A percentile compares a stretch with the other conserved stretches of the same genome.
phyloP scores from a whole-genome alignment of 2,329 filamentous ascomycete genomes.

The Dactylellina cionopaga region DNA sequence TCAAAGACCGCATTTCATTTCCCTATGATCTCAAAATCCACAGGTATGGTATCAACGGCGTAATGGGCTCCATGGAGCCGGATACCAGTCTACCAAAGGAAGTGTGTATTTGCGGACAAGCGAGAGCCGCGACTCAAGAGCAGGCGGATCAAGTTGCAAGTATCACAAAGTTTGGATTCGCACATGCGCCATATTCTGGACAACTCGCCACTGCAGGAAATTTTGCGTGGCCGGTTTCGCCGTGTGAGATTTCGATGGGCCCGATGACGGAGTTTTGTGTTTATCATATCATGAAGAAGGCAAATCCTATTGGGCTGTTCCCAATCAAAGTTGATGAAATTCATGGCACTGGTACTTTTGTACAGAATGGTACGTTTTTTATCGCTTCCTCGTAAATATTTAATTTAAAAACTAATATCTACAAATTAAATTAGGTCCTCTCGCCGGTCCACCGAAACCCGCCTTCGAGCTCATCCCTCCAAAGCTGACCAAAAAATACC shows the following conservation, averaged over 20 bases:
- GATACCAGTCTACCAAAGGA: slow-evolving; percentile 59
- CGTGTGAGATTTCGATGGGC: slow-evolving; percentile 60
- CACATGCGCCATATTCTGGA: slow-evolving; percentile 65
- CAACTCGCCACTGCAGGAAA: slow-evolving; percentile 68
- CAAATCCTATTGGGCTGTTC: slow-evolving; percentile 53
- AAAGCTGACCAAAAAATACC: slow-evolving; percentile 13
- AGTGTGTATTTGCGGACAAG: slow-evolving; percentile 65
- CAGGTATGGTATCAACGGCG: slow-evolving; percentile 62
- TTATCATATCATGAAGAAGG: slow-evolving; percentile 65
- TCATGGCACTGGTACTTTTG: slow-evolving; percentile 34
- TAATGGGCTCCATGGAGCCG: slow-evolving; percentile 59
- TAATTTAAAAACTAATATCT: neutral
- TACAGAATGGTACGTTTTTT: slow-evolving; percentile 21
- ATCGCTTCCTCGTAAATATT: too few species aligned
- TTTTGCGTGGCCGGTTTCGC: slow-evolving; percentile 63
- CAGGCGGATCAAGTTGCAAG: slow-evolving; percentile 63
- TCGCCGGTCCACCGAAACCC: neutral
- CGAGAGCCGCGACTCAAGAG: slow-evolving; percentile 63
- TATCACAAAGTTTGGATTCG: slow-evolving; percentile 61
- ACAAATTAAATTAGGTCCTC: slow-evolving; percentile 20
- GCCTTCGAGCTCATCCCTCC: slow-evolving; percentile 6
- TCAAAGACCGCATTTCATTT: slow-evolving; percentile 52
- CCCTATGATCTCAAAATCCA: slow-evolving; percentile 63
- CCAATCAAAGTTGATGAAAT: slow-evolving; percentile 27
- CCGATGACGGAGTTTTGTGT: slow-evolving; percentile 63